Evolutionary conservation across 2,329 filamentous ascomycete species (phyloP), one percentile per base, ranked within the genome.

Genomic region (Periconia digitata): DNA sequence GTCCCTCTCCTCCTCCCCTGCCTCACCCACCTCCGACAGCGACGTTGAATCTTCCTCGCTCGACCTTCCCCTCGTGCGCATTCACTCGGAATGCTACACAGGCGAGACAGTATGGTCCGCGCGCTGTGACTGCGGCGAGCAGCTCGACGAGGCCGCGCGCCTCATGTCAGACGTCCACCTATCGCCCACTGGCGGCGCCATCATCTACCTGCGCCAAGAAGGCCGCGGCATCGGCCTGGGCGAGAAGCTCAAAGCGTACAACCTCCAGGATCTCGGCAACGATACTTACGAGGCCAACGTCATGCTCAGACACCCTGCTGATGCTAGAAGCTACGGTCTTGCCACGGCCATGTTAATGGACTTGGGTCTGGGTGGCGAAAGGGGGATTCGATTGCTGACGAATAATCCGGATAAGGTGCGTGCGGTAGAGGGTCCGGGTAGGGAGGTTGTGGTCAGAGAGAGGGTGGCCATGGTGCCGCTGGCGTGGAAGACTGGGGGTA

Each of bases 21-120:
- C 52, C 6, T 47, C 35, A 7, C 51, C 54, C n/a, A 65, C 65
- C 13, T 59, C 56, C 20, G 64, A 39, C 15, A 13, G 64, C 22
- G 62, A 65, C n/a, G 48, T 46, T 2, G 56, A 58, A 23, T 56
- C 66, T 7, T 52, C 63, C 0, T 63, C 68, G 4, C 58, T 66
- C 3, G 67, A 71, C 12, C 72, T 87, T 1, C 90, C 94, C 0
- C 77, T 99, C 34, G 92, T 99, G 40, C 83, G 94, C 48, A 99
- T 99, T 66, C 94, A 99, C 72, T 95, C 90, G 3, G 94, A 99
- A 73, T 99, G 94, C 75, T 99, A 99, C 72, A 99, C 94, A 0
- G 94, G 94, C 50, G 94, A 99, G 77, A 99, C 94, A 1, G 94
- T 95, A 1, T 97, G 94, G 94, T 96, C 92, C 7, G 92, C 94